Base-by-base conservation (phyloP, 768 basidiomycete genomes). In the Ramaria rubella region DNA sequence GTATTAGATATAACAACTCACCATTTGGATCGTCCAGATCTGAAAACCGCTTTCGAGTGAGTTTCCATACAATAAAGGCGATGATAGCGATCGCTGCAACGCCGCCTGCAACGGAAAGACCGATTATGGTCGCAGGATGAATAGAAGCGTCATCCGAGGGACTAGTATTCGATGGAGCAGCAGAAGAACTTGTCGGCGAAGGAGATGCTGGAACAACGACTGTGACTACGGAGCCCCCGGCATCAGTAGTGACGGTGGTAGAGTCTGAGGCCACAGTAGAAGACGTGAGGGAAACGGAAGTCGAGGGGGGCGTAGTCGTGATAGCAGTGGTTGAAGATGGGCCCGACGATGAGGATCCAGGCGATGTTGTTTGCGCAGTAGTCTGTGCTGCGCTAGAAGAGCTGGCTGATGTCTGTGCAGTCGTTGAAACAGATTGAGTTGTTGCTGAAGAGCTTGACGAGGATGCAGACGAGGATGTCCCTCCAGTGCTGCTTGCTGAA, bases 41-140 rank as follows among this genome's bases (percentile, higher is more conserved):
- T 24, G 74, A 60, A 65, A 84, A 82, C 57, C 86, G 84, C 68
- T 91, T 93, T 64, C 86, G 77, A 2, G 86, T 87, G 65, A 90
- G 81, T 70, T 93, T 93, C 90, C 91, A 93, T 34, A 88, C 72
- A 61, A 90, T 79, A 73, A 93, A 93, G 15, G 74, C 81, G 51
- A 84, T 70, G 52, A 93, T 76, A 9, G 79, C 86, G 62, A 93
- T 69, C 19, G 85, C 69, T 23, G 88, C 86, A 54, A 91, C 73
- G 53, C 88, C 90, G 42, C 87, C 90, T 3, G 88, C 83, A 23
- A 92, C 87, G 0, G 88, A 85, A 58, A 93, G 74, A 31, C 89
- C 90, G 43, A 91, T 68, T 64, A 93, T 88, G 38, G 87, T 85
- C 3, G 66, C 56, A 30, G 69, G 65, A 55, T 58, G 58, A 40